These are phyloP conservation scores for Ramaria rubella DNA, from an alignment of 768 basidiomycete genomes.

Conservation along the genomic window DNA sequence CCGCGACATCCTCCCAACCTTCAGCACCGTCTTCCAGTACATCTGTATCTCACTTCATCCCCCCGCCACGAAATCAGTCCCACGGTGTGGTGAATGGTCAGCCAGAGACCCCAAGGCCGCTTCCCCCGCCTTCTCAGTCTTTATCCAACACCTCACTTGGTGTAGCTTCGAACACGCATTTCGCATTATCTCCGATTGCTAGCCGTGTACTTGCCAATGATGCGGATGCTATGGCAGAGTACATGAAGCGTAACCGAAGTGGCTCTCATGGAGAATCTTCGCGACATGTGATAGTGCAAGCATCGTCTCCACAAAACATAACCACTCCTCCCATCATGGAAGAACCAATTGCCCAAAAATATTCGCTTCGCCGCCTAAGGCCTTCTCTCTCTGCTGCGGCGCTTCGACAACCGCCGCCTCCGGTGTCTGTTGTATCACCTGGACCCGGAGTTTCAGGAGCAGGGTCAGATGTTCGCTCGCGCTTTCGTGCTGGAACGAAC, in stretches of 20 bases:
- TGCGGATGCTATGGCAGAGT: conserved; percentile 84
- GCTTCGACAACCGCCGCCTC: conserved; percentile 8
- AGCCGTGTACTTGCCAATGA: conserved; percentile 77
- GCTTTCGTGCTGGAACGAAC: conserved; percentile 11
- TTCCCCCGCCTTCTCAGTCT: conserved; percentile 5
- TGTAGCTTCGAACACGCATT: conserved; percentile 25
- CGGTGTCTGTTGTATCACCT: not conserved
- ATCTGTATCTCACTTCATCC: conserved; percentile 40
- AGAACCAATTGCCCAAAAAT: conserved; percentile 4
- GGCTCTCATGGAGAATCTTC: conserved; percentile 30
- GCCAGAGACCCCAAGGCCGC: not conserved
- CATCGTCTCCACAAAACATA: not conserved
- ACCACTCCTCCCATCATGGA: conserved; percentile 3
- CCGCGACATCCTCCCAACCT: conserved; percentile 30
- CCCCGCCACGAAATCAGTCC: conserved; percentile 17
- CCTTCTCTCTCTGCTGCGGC: conserved; percentile 14
- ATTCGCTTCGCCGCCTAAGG: conserved; percentile 10
- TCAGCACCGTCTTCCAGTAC: conserved; percentile 55
- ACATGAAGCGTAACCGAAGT: conserved; percentile 73
- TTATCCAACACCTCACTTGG: not conserved
- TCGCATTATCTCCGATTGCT: conserved; percentile 68
- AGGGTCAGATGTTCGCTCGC: conserved; percentile 1
- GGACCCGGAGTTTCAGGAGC: not conserved
- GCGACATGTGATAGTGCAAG: conserved; percentile 4
- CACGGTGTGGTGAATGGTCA: not conserved